Conservation (phyloP, 1,284 basidiomycete species). For the Microbotryum scabiosae region DNA sequence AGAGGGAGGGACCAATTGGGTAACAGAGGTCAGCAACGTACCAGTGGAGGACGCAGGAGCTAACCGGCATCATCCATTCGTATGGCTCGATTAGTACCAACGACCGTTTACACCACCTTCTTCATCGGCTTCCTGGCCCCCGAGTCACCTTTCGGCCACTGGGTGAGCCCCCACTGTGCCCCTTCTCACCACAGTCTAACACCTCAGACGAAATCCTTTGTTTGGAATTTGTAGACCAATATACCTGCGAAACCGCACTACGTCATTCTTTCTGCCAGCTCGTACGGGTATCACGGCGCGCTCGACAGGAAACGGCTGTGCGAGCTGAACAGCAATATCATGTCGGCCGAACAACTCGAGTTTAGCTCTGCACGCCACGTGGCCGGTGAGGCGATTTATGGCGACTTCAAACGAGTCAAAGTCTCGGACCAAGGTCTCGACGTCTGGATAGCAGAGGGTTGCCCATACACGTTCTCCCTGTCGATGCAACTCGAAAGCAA, state of each 20-base stretch:
- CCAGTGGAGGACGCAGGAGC: too few relatives aligned
- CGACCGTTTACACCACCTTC: constrained; percentile 64
- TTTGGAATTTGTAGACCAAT: neutral
- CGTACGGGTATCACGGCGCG: constrained; percentile 50
- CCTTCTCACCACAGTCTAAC: neutral
- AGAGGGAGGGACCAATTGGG: constrained; percentile 66
- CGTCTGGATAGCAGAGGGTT: constrained; percentile 15
- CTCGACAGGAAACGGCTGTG: constrained; percentile 57
- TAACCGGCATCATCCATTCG: neutral
- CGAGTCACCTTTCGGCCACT: constrained; percentile 14
- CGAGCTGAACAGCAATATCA: constrained; percentile 57
- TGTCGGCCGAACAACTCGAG: constrained; percentile 40
- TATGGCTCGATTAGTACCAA: constrained; percentile 49
- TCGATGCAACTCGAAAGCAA: neutral
- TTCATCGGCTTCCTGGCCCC: constrained; percentile 52
- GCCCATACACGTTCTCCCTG: constrained; percentile 17
- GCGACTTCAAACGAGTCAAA: constrained; percentile 34
- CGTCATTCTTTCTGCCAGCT: constrained; percentile 60
- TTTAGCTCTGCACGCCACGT: constrained; percentile 14
- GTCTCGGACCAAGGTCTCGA: constrained; percentile 34
- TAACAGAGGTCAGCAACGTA: constrained; percentile 36
- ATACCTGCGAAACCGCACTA: constrained; percentile 49
- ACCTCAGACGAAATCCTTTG: neutral
- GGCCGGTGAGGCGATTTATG: constrained; percentile 14
- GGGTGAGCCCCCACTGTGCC: constrained; percentile 7